Percentiles rank a stretch among this genome's conserved stretches.
Evolutionary conservation across 768 basidiomycete species (phyloP).

Genomic region (Lyophyllum shimeji): DNA sequence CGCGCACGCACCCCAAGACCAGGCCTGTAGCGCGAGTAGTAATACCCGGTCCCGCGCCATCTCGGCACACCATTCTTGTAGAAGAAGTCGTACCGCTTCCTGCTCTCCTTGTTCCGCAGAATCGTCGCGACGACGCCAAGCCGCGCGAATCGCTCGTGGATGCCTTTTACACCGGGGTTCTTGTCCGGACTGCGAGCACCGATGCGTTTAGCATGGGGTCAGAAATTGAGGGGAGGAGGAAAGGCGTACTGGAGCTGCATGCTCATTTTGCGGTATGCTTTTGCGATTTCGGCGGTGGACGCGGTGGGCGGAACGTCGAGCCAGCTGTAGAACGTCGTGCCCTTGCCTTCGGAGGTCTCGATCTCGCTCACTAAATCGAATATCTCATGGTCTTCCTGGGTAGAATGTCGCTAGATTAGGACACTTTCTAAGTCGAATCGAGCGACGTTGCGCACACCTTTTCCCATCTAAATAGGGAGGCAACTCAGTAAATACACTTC

Average conservation of each 20-base stretch:
- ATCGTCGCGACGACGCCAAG: constrained; percentile 86
- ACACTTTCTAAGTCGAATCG: neutral
- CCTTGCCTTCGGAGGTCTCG: constrained; percentile 85
- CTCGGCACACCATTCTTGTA: constrained; percentile 96
- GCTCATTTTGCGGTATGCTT: constrained; percentile 91
- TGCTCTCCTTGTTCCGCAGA: constrained; percentile 69
- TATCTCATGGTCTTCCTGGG: constrained; percentile 93
- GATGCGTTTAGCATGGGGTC: neutral
- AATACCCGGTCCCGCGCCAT: constrained; percentile 96
- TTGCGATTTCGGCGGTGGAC: constrained; percentile 72
- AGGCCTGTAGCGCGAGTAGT: constrained; percentile 95
- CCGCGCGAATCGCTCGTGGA: constrained; percentile 90
- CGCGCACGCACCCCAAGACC: constrained; percentile 64
- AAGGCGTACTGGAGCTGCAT: constrained; percentile 80
- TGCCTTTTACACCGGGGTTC: constrained; percentile 79
- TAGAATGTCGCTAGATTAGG: neutral
- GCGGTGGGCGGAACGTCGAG: constrained; percentile 79
- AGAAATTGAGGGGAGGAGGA: neutral
- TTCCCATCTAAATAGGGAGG: constrained; percentile 56
- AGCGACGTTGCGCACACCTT: constrained; percentile 43
- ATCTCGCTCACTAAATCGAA: constrained; percentile 89
- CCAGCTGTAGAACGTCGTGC: constrained; percentile 96
- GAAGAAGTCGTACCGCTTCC: constrained; percentile 91
- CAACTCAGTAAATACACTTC: neutral
- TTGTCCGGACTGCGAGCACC: constrained; percentile 83